Conservation (phyloP, 192 early-diverging fungal species). For the Physocladia obscura region DNA sequence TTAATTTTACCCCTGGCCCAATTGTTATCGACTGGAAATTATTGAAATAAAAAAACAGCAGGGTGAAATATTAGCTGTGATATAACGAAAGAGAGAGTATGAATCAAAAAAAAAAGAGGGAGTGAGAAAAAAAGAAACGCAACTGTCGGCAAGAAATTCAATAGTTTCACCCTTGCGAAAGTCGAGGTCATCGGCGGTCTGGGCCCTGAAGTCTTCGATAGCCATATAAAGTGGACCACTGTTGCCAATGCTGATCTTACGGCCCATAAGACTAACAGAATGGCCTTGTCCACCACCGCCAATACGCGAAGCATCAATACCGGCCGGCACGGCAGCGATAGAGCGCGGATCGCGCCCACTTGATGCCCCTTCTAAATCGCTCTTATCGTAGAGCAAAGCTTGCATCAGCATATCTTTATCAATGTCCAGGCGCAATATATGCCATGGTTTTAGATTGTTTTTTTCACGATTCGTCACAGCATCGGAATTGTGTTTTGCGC, state of each 20-base stretch:
- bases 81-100: neutral
- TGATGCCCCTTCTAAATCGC: conserved; percentile 10
- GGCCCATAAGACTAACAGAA: neutral
- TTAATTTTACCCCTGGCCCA: conserved; percentile 13
- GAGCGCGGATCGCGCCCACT: neutral
- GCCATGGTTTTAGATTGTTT: neutral
- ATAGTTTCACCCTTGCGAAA: conserved; percentile 13
- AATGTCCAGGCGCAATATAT: neutral
- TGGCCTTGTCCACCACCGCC: conserved; percentile 15
- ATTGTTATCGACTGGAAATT: conserved; percentile 15
- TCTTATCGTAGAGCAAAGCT: conserved; percentile 9
- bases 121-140: neutral
- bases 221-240: neutral
- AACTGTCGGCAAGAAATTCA: conserved; percentile 16
- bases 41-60: neutral
- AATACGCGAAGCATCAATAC: conserved; percentile 3
- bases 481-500: too few relatives aligned
- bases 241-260: conserved; percentile 18
- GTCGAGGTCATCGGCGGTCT: conserved; percentile 12
- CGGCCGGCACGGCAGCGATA: neutral
- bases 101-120: neutral
- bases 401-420: conserved; percentile 12
- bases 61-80: neutral
- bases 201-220: conserved; percentile 2
- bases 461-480: neutral